Evolutionary conservation across 805 yeast species (phyloP).

Genomic region (Debaryomyces castellii): DNA sequence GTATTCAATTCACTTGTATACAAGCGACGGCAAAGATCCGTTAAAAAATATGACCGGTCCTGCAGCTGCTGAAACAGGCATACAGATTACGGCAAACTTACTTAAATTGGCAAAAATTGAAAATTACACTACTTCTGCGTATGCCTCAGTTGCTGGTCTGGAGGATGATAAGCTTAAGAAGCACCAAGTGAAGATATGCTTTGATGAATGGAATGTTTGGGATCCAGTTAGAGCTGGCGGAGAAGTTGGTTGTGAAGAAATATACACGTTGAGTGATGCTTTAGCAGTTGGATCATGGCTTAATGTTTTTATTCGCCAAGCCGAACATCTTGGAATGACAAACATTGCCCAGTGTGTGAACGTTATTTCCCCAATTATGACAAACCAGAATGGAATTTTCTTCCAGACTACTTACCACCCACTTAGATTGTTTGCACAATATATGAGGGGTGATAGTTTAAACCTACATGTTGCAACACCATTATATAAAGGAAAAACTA

Average conservation of each 20-base stretch:
- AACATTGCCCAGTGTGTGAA: slow-evolving; percentile 34
- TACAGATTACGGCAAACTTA: slow-evolving; percentile 23
- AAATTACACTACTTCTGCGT: slow-evolving; percentile 10
- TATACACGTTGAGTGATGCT: slow-evolving; percentile 29
- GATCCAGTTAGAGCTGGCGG: slow-evolving; percentile 30
- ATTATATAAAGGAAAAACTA: slow-evolving; percentile 22
- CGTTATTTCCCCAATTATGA: slow-evolving; percentile 36
- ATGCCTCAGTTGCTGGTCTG: slow-evolving; percentile 7
- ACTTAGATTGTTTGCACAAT: slow-evolving; percentile 22
- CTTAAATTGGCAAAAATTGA: slow-evolving; percentile 26
- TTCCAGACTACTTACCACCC: slow-evolving; percentile 31
- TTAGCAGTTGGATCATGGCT: slow-evolving; percentile 34
- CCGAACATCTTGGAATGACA: slow-evolving; percentile 28
- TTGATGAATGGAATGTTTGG: slow-evolving; percentile 40
- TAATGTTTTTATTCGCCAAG: slow-evolving; percentile 31
- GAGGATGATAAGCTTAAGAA: slow-evolving; percentile 1
- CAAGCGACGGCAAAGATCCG: slow-evolving; percentile 19
- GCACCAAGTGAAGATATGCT: slow-evolving; percentile 23
- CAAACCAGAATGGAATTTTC: slow-evolving; percentile 19
- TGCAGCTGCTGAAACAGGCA: slow-evolving; percentile 30
- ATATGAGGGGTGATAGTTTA: slow-evolving; percentile 30
- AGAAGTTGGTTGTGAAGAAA: slow-evolving; percentile 28
- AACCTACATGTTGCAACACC: slow-evolving; percentile 28
- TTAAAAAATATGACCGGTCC: slow-evolving; percentile 26
- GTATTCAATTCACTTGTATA: slow-evolving; percentile 32